A percentile compares a stretch with the other conserved stretches of the same genome.
These are phyloP conservation scores for Radiomyces spectabilis DNA, from an alignment of 192 early-diverging fungal species.

Conservation along the genomic window DNA sequence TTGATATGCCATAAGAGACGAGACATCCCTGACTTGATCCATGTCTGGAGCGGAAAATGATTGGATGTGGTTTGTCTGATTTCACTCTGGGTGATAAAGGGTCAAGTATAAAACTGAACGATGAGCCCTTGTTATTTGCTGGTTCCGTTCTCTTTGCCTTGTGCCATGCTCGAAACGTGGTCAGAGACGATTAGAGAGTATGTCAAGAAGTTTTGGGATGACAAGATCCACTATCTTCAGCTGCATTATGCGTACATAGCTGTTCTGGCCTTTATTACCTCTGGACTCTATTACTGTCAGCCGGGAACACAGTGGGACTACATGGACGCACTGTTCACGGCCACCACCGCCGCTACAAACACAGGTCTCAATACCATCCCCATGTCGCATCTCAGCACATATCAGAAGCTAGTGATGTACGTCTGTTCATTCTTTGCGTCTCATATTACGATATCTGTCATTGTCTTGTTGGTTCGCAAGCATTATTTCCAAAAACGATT, in stretches of 20 bases:
- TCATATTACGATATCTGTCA: slow-evolving; percentile 8
- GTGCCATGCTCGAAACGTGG: too few species aligned
- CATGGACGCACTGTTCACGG: slow-evolving; percentile 25
- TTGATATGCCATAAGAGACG: too few species aligned
- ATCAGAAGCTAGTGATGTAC: slow-evolving; percentile 16
- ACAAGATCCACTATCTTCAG: slow-evolving; percentile 21
- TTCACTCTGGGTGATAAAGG: too few species aligned
- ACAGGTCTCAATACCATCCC: slow-evolving; percentile 25
- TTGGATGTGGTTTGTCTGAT: too few species aligned
- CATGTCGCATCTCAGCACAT: slow-evolving; percentile 16
- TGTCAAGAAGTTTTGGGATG: slow-evolving; percentile 4
- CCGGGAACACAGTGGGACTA: slow-evolving; percentile 12
- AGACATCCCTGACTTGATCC: too few species aligned
- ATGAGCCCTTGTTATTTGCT: too few species aligned
- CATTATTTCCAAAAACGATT: slow-evolving; percentile 25
- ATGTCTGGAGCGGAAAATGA: too few species aligned
- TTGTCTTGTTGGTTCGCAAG: slow-evolving; percentile 17
- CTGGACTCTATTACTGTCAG: slow-evolving; percentile 18
- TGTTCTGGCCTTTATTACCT: slow-evolving; percentile 13
- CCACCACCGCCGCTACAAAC: slow-evolving; percentile 15
- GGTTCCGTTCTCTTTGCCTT: too few species aligned
- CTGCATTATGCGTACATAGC: slow-evolving; percentile 21
- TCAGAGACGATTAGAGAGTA: too few species aligned
- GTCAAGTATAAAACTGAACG: too few species aligned
- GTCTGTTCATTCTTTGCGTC: slow-evolving; percentile 16